phyloP scores from a whole-genome alignment of 2,329 filamentous ascomycete species.

The Alternaria ventricosa region DNA sequence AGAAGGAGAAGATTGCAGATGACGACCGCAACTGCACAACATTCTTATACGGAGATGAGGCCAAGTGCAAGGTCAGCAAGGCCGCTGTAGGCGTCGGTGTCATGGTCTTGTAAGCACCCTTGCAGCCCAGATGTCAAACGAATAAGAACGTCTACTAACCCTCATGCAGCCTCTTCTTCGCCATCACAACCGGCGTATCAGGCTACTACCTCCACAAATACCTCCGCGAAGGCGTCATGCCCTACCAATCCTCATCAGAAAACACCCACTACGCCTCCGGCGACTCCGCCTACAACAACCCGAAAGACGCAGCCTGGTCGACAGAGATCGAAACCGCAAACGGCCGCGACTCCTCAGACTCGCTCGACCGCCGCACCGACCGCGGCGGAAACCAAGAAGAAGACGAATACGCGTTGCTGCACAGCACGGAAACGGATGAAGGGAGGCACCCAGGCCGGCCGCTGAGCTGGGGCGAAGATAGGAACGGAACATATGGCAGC shows the following conservation, averaged over 20 bases:
- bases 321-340: constrained; percentile 51
- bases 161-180: constrained; percentile 59
- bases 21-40: constrained; percentile 59
- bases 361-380: constrained; percentile 48
- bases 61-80: constrained; percentile 64
- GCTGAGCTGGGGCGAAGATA: constrained; percentile 48
- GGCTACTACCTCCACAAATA: constrained; percentile 63
- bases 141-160: background rate
- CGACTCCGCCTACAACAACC: constrained; percentile 27
- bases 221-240: constrained; percentile 63
- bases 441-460: constrained; percentile 50
- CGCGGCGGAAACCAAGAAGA: constrained; percentile 56
- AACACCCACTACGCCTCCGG: constrained; percentile 53
- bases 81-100: constrained; percentile 63
- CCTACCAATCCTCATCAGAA: constrained; percentile 51
- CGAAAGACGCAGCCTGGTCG: constrained; percentile 53
- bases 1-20: constrained; percentile 49
- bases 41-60: constrained; percentile 61
- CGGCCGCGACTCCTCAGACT: constrained; percentile 49
- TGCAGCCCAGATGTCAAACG: background rate
- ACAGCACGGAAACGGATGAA: constrained; percentile 50
- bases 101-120: constrained; percentile 60
- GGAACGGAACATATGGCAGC: constrained; percentile 25
- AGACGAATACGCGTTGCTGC: constrained; percentile 59
- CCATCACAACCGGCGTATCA: constrained; percentile 60